A percentile compares a stretch with the other conserved stretches of the same genome.
These are phyloP conservation scores for Kappamyces sp. DNA, from an alignment of 192 early-diverging fungal species.

Conservation along the genomic window DNA sequence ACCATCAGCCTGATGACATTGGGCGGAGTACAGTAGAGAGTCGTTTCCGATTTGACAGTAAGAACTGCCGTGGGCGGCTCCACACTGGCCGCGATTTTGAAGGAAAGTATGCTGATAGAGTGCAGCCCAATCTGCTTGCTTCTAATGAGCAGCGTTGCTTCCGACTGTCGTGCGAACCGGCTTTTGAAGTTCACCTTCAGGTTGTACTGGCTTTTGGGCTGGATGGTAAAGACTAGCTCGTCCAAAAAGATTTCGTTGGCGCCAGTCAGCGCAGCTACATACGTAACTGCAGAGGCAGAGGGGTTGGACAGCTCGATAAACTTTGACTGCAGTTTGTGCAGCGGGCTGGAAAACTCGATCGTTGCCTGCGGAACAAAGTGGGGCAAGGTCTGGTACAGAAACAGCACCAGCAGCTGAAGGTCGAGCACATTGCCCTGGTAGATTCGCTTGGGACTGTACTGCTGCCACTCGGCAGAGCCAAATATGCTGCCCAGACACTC, in stretches of 20 bases:
- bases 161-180: slow-evolving; percentile 26
- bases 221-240: background rate
- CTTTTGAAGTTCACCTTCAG: slow-evolving; percentile 33
- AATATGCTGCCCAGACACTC: slow-evolving; percentile 33
- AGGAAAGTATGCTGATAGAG: slow-evolving; percentile 34
- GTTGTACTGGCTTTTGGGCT: slow-evolving; percentile 16
- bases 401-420: slow-evolving; percentile 30
- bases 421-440: slow-evolving; percentile 20
- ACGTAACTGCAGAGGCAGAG: slow-evolving; percentile 21
- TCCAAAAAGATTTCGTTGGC: slow-evolving; percentile 21
- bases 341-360: slow-evolving; percentile 35
- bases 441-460: slow-evolving; percentile 15
- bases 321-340: slow-evolving; percentile 33
- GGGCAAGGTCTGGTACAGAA: slow-evolving; percentile 46
- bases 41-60: slow-evolving; percentile 24
- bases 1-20: slow-evolving; percentile 26
- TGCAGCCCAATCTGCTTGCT: slow-evolving; percentile 40
- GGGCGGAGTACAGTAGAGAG: slow-evolving; percentile 39
- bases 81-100: slow-evolving; percentile 26
- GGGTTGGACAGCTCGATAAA: slow-evolving; percentile 41
- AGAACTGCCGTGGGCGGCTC: slow-evolving; percentile 21
- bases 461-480: slow-evolving; percentile 5
- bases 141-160: slow-evolving; percentile 27
- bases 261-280: slow-evolving; percentile 28
- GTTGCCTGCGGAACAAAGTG: slow-evolving; percentile 31